Base-by-base conservation (phyloP, 2,329 filamentous ascomycete species). In the Penicillium sp. region DNA sequence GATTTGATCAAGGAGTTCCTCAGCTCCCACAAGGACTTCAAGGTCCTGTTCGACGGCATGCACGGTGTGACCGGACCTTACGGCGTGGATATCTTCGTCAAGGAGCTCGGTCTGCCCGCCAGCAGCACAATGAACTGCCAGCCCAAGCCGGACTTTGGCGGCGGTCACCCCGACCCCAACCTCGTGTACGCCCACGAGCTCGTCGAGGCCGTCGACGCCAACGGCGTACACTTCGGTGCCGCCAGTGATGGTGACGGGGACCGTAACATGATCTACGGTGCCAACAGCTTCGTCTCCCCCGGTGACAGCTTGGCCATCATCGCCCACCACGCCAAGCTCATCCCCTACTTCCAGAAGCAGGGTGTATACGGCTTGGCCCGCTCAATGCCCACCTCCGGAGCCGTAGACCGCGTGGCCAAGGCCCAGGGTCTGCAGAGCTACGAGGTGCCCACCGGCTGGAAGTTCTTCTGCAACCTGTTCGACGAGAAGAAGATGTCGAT, bases 211-310 rank as follows among this genome's bases (percentile, higher is more conserved):
- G 94, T 99, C 41, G 92, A 99, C 77, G 90, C 90, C 81, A 87
- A 91, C 69, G 85, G 87, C 58, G 92, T 99, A 64, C 94, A 95
- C 72, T 99, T 99, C 69, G 94, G 94, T 71, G 94, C 94, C 58
- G 94, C 94, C 47, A 96, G 91, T 63, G 94, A 99, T 68, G 94
- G 94, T 67, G 94, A 99, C 70, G 94, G 94, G 70, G 94, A 99
- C 82, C 90, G 94, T 68, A 99, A 99, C 86, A 99, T 99, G 94
- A 99, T 99, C 73, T 99, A 99, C 79, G 94, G 94, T 62, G 92
- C 93, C 65, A 93, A 95, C 71, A 87, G 89, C 44, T 99, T 99
- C 72, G 94, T 99, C 60, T 97, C 93, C 8, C 94, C 94, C 8
- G 94, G 94, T 72, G 94, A 99, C 82, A 96, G 91, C 70, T 82